Evolutionary conservation across 768 basidiomycete genomes (phyloP).

Genomic region (Leccinum ochraceum): DNA sequence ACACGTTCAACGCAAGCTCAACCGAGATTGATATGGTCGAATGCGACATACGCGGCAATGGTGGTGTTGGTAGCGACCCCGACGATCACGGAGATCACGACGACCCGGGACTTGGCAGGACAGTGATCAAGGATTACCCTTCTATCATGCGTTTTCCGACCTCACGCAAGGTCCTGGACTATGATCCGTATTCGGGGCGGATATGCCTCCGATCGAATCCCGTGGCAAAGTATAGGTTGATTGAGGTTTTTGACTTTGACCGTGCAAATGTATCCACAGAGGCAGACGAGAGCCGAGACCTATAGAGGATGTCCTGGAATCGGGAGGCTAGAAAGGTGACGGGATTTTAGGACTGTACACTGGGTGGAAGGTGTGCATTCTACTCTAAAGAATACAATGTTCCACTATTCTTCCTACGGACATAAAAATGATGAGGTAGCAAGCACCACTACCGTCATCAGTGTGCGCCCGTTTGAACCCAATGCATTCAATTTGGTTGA

Average conservation of each 20-base stretch:
- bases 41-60: constrained; percentile 9
- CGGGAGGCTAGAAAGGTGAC: too few species aligned
- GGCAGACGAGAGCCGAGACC: not conserved
- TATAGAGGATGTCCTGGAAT: too few species aligned
- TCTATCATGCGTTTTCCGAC: constrained; percentile 2
- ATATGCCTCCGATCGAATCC: constrained; percentile 10
- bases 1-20: not conserved
- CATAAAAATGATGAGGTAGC: too few species aligned
- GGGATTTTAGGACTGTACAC: too few species aligned
- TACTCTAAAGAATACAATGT: too few species aligned
- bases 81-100: not conserved
- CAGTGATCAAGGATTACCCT: constrained; percentile 4
- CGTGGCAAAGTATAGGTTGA: not conserved
- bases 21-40: constrained; percentile 11
- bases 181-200: constrained; percentile 23
- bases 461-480: too few species aligned
- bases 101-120: not conserved
- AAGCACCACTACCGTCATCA: too few species aligned
- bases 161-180: constrained; percentile 12
- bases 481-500: too few species aligned
- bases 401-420: too few species aligned
- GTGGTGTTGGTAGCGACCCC: not conserved
- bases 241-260: constrained; percentile 22
- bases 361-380: too few species aligned
- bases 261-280: not conserved